phyloP scores from a whole-genome alignment of 2,329 filamentous ascomycete species.

The Talaromyces sp. region DNA sequence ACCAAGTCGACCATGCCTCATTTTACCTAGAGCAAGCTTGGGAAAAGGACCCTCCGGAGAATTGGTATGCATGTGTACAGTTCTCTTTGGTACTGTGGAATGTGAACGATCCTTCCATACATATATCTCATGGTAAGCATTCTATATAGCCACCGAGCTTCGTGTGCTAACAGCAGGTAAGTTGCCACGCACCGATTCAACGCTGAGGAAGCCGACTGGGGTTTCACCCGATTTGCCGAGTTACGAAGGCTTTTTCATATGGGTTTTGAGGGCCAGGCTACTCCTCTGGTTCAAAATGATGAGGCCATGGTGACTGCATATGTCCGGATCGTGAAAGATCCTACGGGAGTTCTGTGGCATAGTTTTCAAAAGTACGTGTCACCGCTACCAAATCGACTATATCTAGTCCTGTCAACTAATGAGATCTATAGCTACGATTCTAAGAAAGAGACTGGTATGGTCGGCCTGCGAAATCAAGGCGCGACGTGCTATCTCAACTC shows the following conservation, averaged over 20 bases:
- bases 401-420: background rate
- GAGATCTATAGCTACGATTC: constrained; percentile 68
- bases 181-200: constrained; percentile 93
- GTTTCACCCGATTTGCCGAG: constrained; percentile 94
- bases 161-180: constrained; percentile 25
- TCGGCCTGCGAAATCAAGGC: constrained; percentile 93
- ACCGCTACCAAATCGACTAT: background rate
- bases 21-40: constrained; percentile 97
- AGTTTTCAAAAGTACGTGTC: constrained; percentile 42
- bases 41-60: constrained; percentile 70
- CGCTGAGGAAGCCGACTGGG: constrained; percentile 95
- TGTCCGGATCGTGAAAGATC: constrained; percentile 48
- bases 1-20: constrained; percentile 88
- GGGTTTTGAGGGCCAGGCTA: constrained; percentile 65
- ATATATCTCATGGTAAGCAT: constrained; percentile 61
- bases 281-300: constrained; percentile 52
- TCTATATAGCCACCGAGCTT: background rate
- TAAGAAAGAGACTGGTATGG: constrained; percentile 98
- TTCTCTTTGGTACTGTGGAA: constrained; percentile 95
- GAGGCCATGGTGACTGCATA: constrained; percentile 47
- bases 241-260: constrained; percentile 77
- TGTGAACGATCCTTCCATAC: constrained; percentile 82
- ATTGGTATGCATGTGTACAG: constrained; percentile 96
- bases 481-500: constrained; percentile 88
- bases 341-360: constrained; percentile 49